Evolutionary conservation across 1,284 basidiomycete species (phyloP), one percentile per base, ranked within the genome.

Genomic region (Puccinia horiana): DNA sequence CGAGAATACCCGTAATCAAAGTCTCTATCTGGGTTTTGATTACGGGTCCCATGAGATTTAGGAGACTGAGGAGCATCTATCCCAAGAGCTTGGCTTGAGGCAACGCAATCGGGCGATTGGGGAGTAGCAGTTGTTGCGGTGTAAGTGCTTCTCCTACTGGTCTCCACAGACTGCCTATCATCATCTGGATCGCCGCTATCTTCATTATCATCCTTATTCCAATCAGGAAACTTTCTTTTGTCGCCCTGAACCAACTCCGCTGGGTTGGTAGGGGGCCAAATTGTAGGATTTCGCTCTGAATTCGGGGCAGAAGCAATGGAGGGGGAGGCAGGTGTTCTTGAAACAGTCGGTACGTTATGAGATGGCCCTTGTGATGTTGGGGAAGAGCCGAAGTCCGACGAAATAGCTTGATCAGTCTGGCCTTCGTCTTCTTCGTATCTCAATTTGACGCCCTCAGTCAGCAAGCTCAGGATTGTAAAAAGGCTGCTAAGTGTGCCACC

Each of bases 381-480:
- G 23, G 77, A 26, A 26, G 42, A 72, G 26, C 29, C 32, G 29
- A 67, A 63, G 14, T 29, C 29, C 23, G 72, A 23, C 9, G 26
- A 52, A 56, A 52, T 23, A 1, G 49, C 29, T 74, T 52, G 49
- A 14, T 74, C 72, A 9, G 47, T 40, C 16, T 40, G 37, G 18
- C 11, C 47, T 69, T 69, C 70, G 65, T 81, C 78, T 32, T 92
- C 91, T 86, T 92, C 91, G 93, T 94, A 96, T 83, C 94, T 93
- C 84, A 98, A 91, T 87, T 95, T 93, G 85, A 99, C 92, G 86
- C 98, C 93, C 87, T 99, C 96, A 0, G 97, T 99, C 88, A 99
- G 99, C 70, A 99, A 89, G 82, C 88, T 93, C 76, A 99, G 90
- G 86, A 99, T 99, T 18, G 95, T 98, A 88, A 99, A 98, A 56